Conservation (phyloP, 805 yeast genomes). For the Kodamaea restingae region DNA sequence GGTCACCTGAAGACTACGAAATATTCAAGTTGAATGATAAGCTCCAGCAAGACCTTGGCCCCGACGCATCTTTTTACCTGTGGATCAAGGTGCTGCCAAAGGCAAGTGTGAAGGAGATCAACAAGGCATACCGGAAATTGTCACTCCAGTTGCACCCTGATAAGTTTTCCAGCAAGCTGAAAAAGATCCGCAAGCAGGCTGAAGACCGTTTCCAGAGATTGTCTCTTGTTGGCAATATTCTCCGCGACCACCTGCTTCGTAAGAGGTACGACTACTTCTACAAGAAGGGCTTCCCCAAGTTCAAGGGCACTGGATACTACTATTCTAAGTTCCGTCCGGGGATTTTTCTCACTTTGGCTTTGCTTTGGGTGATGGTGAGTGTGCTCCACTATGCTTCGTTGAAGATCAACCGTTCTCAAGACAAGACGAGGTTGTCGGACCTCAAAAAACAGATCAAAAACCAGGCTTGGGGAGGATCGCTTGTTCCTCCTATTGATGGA, state of each 20-base stretch:
- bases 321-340: slow-evolving; percentile 71
- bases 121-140: slow-evolving; percentile 63
- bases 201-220: slow-evolving; percentile 74
- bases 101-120: slow-evolving; percentile 51
- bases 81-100: slow-evolving; percentile 51
- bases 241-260: slow-evolving; percentile 51
- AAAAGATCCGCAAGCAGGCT: slow-evolving; percentile 43
- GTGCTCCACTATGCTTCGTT: slow-evolving; percentile 56
- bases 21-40: slow-evolving; percentile 70
- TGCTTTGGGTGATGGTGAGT: slow-evolving; percentile 50
- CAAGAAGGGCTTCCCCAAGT: slow-evolving; percentile 79
- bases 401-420: slow-evolving; percentile 51
- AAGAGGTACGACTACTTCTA: slow-evolving; percentile 82
- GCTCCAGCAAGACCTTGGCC: slow-evolving; percentile 59
- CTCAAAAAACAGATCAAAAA: slow-evolving; percentile 50
- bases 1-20: slow-evolving; percentile 73
- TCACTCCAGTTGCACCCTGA: slow-evolving; percentile 85
- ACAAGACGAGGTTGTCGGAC: slow-evolving; percentile 50
- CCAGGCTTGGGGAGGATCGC: slow-evolving; percentile 54
- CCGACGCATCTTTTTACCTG: slow-evolving; percentile 59
- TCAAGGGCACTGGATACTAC: slow-evolving; percentile 64
- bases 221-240: slow-evolving; percentile 69
- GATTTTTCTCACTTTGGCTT: slow-evolving; percentile 43
- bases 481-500: slow-evolving; percentile 48
- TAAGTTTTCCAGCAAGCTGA: slow-evolving; percentile 39